Evolutionary conservation across 202 grass and related monocot genomes (phyloP), one percentile per base, ranked within the genome.

Genomic region (Digitaria exilis): DNA sequence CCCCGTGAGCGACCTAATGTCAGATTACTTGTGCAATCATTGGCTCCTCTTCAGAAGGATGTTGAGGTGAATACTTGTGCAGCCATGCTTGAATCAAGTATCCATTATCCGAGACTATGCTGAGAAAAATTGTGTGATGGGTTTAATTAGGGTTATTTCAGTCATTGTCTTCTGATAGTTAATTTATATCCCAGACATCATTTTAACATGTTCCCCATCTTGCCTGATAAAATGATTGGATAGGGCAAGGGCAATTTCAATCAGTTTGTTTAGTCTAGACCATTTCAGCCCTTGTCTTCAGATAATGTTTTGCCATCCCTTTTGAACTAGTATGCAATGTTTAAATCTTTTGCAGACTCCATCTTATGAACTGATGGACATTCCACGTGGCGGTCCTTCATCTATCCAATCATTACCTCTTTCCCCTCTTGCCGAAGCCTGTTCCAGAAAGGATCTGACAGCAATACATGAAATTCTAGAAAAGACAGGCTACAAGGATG

Each of bases 391-490:
- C 1, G 87, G 91, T 89, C 80, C 89, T 79, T 76, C 91, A 48
- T 94, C 91, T 63, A 73, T 93, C 46, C 92, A 98, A 65, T 88
- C 87, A 24, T 82, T 96, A 46, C 39, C 42, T 71, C 96, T 98
- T 79, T 94, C 93, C 84, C 96, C 93, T 83, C 93, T 98, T 74
- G 96, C 90, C 0, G 91, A 98, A 92, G 96, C 96, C 82, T 98
- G 96, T 81, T 98, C 93, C 44, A 93, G 92, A 87, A 88, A 92
- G 77, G 96, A 98, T 90, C 89, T 98, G 77, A 98, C 96, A 78
- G 96, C 96, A 72, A 98, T 96, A 85, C 96, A 98, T 56, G 96
- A 95, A 89, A 94, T 98, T 77, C 80, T 98, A 71, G 96, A 98
- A 84, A 96, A 90, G 52, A 84, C 85, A 0, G 96, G 96, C 14